Conservation (phyloP, 225 moss, liverwort and hornwort genomes). For the Climacium dendroides region DNA sequence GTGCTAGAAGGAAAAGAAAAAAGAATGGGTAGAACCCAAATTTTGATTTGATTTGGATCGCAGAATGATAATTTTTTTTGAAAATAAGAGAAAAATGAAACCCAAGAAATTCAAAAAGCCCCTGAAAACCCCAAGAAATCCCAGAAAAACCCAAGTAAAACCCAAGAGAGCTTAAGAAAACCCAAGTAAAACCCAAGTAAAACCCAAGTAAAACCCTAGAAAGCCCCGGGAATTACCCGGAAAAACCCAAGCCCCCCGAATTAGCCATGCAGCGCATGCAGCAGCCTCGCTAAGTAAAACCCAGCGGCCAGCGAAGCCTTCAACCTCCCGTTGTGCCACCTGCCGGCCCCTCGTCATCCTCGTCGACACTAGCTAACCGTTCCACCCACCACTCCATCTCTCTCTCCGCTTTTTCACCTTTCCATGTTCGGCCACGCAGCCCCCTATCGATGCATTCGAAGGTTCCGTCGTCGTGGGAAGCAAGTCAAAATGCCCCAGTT, state of each 20-base stretch:
- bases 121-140: neutral
- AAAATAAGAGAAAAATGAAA: no score
- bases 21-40: no score
- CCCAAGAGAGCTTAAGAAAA: no score
- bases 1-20: no score
- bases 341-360: neutral
- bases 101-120: no score
- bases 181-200: neutral
- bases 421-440: neutral
- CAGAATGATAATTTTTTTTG: neutral
- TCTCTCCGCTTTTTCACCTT: neutral
- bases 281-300: no score
- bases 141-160: neutral
- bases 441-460: neutral
- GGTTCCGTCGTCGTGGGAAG: neutral
- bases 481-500: neutral
- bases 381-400: neutral
- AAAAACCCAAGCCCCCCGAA: fast-evolving
- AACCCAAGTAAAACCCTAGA: neutral
- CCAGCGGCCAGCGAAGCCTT: no score
- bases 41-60: neutral
- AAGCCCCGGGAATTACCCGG: neutral
- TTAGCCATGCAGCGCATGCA: neutral
- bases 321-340: neutral
- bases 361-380: neutral